Conservation (phyloP, 306 rosid genomes). For the Mucuna pruriens region DNA sequence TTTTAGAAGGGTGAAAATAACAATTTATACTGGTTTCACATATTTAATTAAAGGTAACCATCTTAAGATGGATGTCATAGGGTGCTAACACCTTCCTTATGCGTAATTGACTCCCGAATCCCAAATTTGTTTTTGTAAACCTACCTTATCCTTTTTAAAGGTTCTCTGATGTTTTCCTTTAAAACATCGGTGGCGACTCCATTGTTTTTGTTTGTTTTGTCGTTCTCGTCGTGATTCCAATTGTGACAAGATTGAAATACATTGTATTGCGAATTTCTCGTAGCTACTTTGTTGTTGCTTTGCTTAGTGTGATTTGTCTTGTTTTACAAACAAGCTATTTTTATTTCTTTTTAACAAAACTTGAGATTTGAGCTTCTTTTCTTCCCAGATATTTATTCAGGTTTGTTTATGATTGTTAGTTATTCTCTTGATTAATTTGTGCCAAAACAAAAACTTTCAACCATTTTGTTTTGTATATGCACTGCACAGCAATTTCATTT, state of each 20-base stretch:
- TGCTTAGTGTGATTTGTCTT: neutral
- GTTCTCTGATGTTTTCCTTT: no score
- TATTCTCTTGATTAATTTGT: neutral
- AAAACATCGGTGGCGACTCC: no score
- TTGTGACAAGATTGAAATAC: neutral
- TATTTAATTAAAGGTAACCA: no score
- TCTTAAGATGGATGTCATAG: no score
- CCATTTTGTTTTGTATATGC: neutral
- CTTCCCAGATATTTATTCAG: neutral
- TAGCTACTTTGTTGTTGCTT: neutral
- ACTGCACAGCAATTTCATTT: slow-evolving; percentile 1
- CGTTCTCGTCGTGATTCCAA: no score
- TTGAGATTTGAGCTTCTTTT: neutral
- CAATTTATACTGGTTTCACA: no score
- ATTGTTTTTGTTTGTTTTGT: no score
- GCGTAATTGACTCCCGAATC: no score
- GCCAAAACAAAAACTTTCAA: neutral
- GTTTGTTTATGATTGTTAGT: neutral
- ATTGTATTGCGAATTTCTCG: neutral
- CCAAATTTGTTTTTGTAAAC: no score
- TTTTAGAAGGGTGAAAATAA: no score
- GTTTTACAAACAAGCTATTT: neutral
- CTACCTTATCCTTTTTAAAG: no score
- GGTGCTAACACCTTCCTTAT: no score
- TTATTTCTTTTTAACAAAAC: neutral